A percentile compares a stretch with the other conserved stretches of the same genome.
Evolutionary conservation across 805 yeast genomes (phyloP).

Genomic region (Myxozyma sirexii): DNA sequence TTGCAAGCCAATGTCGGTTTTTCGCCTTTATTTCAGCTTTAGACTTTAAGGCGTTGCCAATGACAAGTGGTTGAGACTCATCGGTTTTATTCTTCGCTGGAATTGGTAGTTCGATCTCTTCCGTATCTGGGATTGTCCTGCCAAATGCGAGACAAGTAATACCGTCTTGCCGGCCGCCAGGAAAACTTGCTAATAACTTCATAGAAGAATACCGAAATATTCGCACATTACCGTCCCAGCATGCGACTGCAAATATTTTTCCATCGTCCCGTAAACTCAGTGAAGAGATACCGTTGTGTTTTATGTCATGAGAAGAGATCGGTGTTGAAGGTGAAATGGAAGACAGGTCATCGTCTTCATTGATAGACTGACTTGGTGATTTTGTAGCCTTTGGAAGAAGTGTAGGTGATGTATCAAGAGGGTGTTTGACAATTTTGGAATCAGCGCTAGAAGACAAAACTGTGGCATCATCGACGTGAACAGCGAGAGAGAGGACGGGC

Average conservation of each 20-base stretch:
- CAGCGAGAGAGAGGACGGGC: conserved; percentile 37
- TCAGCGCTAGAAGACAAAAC: conserved; percentile 44
- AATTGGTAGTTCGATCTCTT: no score
- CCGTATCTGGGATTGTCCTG: neutral
- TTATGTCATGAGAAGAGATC: conserved; percentile 24
- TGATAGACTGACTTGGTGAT: neutral
- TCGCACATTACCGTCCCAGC: conserved; percentile 48
- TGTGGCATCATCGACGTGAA: conserved; percentile 28
- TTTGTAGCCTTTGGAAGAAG: neutral
- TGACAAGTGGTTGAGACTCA: neutral
- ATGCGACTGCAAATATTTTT: conserved; percentile 40
- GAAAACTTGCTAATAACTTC: conserved; percentile 42
- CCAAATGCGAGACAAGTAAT: conserved; percentile 38
- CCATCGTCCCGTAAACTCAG: conserved; percentile 37
- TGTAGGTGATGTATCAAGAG: conserved; percentile 19
- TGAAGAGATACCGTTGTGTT: conserved; percentile 41
- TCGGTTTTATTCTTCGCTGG: no score
- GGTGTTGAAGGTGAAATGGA: neutral
- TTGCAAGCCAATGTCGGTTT: conserved; percentile 45
- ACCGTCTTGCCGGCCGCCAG: conserved; percentile 41
- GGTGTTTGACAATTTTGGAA: conserved; percentile 39
- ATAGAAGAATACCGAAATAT: conserved; percentile 38
- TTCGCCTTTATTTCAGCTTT: conserved; percentile 11
- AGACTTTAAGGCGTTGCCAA: neutral
- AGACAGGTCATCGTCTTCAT: neutral